Evolutionary conservation across 1,284 basidiomycete species (phyloP).

Genomic region (Trichosporon sp.): DNA sequence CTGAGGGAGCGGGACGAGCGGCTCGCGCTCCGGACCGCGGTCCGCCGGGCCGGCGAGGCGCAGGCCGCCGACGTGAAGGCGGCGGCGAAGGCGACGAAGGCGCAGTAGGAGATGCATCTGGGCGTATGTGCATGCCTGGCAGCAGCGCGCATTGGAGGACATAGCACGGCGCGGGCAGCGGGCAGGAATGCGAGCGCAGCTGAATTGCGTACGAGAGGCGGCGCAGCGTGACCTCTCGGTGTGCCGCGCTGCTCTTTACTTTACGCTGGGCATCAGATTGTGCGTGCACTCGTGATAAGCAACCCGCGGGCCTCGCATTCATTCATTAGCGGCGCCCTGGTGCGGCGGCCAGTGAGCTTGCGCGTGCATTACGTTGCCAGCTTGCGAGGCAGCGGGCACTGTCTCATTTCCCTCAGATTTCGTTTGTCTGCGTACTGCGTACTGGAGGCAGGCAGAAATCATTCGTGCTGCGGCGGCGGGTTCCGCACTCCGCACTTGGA

Average conservation of each 20-base stretch:
- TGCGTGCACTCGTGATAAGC: too few relatives aligned
- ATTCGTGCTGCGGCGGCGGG: not conserved
- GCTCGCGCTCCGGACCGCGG: not conserved
- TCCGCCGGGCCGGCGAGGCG: not conserved
- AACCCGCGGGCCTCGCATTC: too few relatives aligned
- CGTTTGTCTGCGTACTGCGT: not conserved
- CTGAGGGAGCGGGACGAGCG: not conserved
- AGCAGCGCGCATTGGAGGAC: not conserved
- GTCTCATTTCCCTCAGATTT: not conserved
- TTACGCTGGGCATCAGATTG: too few relatives aligned
- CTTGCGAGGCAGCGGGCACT: too few relatives aligned
- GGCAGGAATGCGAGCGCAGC: not conserved
- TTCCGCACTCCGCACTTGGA: not conserved
- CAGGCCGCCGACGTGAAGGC: too few relatives aligned
- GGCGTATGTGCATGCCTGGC: too few relatives aligned
- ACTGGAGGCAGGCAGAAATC: too few relatives aligned
- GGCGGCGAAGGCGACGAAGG: not conserved
- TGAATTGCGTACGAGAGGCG: not conserved
- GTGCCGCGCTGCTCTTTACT: not conserved
- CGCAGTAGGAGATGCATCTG: not conserved
- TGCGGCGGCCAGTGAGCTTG: too few relatives aligned
- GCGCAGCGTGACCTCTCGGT: not conserved
- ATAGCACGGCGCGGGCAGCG: not conserved
- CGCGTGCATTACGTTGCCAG: not conserved
- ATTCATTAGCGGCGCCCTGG: too few relatives aligned